Evolutionary conservation across 805 yeast species (phyloP).

Genomic region (Metschnikowia gelsemii): DNA sequence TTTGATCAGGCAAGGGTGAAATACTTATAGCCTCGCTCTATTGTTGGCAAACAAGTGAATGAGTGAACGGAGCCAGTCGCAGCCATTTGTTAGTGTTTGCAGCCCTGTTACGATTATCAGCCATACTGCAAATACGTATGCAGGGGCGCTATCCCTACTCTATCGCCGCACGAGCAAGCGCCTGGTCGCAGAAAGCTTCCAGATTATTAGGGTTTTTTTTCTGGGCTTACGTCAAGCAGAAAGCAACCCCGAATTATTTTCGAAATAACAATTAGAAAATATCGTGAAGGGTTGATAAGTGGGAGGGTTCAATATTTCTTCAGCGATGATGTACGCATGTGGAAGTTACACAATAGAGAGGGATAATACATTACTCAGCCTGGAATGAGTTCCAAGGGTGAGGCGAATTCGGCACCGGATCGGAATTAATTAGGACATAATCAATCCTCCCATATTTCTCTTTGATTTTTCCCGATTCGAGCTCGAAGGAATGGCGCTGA

Average conservation of each 20-base stretch:
- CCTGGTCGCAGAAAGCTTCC: conserved; percentile 6
- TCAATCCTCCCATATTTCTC: too few relatives aligned
- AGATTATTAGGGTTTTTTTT: conserved; percentile 2
- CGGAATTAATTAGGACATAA: too few relatives aligned
- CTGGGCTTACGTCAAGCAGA: conserved; percentile 11
- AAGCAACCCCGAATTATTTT: neutral
- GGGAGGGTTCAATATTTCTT: neutral
- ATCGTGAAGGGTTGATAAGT: neutral
- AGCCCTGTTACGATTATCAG: conserved; percentile 5
- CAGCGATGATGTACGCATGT: neutral
- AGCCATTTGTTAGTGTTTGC: conserved; percentile 11
- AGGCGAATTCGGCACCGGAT: too few relatives aligned
- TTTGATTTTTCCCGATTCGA: too few relatives aligned
- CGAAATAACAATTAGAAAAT: neutral
- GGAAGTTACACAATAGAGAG: too few relatives aligned
- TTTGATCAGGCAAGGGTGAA: neutral
- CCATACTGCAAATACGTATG: conserved; percentile 1
- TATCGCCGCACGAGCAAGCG: conserved; percentile 6
- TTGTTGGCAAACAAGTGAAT: conserved; percentile 6
- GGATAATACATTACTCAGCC: too few relatives aligned
- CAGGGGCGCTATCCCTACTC: neutral
- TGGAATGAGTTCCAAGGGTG: too few relatives aligned
- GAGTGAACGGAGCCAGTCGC: conserved; percentile 10
- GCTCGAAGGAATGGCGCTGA: too few relatives aligned
- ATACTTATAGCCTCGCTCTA: conserved; percentile 8